phyloP scores from a whole-genome alignment of 2,329 filamentous ascomycete genomes.

The Thelonectria blattea region DNA sequence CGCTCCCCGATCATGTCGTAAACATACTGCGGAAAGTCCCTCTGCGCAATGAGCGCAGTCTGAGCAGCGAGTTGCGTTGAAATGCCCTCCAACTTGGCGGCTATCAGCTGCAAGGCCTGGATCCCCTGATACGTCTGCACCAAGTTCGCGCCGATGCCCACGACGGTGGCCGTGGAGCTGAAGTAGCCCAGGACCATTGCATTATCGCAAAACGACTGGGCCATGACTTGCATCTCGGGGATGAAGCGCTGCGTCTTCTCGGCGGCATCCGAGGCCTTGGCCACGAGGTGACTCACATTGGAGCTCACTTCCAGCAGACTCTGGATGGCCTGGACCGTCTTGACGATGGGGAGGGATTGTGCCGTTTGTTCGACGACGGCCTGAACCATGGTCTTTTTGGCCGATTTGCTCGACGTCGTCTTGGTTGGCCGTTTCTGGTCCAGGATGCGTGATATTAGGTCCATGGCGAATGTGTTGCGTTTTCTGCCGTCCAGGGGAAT shows the following conservation, averaged over 20 bases:
- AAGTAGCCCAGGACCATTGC: conserved; percentile 42
- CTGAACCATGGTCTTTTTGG: not conserved
- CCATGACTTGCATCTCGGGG: conserved; percentile 44
- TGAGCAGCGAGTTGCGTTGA: conserved; percentile 42
- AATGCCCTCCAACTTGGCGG: conserved; percentile 44
- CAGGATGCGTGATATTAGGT: conserved; percentile 1
- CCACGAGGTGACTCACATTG: conserved; percentile 22
- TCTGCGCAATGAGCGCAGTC: conserved; percentile 45
- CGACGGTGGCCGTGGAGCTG: conserved; percentile 38
- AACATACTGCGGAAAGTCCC: conserved; percentile 46
- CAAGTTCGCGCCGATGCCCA: conserved; percentile 44
- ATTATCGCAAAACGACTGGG: conserved; percentile 43
- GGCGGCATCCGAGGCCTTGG: conserved; percentile 32
- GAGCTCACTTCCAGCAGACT: conserved; percentile 8
- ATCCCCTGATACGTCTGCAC: conserved; percentile 45
- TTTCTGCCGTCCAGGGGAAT: too few relatives aligned
- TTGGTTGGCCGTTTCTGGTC: conserved; percentile 1
- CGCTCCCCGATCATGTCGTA: conserved; percentile 47
- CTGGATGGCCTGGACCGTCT: conserved; percentile 13
- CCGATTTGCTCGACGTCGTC: not conserved
- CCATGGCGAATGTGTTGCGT: conserved; percentile 7
- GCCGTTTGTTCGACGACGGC: conserved; percentile 2
- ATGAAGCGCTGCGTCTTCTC: conserved; percentile 33
- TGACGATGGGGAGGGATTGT: conserved; percentile 11
- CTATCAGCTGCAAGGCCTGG: conserved; percentile 45